These are phyloP conservation scores for Tricholoma hemisulphureum DNA, from an alignment of 768 basidiomycete genomes.

Conservation along the genomic window DNA sequence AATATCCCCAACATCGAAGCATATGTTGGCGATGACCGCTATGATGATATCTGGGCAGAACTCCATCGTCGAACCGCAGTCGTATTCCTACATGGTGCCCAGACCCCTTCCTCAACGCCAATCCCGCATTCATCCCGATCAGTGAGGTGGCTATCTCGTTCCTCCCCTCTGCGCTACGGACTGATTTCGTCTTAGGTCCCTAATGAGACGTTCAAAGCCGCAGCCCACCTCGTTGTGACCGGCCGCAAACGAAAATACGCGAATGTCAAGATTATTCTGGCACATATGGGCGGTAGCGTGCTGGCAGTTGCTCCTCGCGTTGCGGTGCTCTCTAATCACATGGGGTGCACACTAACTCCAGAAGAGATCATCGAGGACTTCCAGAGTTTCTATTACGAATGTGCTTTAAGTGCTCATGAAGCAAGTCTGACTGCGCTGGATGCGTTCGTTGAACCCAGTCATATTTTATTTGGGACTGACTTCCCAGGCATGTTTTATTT, in stretches of 20 bases:
- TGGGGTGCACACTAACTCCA: slow-evolving; percentile 64
- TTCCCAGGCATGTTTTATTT: slow-evolving; percentile 56
- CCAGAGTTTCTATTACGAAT: slow-evolving; percentile 71
- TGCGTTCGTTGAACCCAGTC: slow-evolving; percentile 47
- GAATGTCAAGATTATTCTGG: slow-evolving; percentile 62
- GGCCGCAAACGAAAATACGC: slow-evolving; percentile 63
- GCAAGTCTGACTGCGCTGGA: slow-evolving; percentile 51
- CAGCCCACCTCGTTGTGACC: slow-evolving; percentile 72
- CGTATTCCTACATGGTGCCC: slow-evolving; percentile 73
- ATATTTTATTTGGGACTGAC: slow-evolving; percentile 70
- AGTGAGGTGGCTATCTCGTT: slow-evolving; percentile 47
- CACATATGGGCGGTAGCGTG: slow-evolving; percentile 73
- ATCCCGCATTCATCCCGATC: slow-evolving; percentile 65
- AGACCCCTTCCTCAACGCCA: slow-evolving; percentile 62
- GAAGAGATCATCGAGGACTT: slow-evolving; percentile 72
- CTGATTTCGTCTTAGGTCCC: slow-evolving; percentile 51
- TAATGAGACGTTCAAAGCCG: slow-evolving; percentile 81
- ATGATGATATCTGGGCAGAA: slow-evolving; percentile 70
- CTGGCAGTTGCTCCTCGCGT: slow-evolving; percentile 67
- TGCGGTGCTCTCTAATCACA: slow-evolving; percentile 62
- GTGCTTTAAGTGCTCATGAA: slow-evolving; percentile 60
- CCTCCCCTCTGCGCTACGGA: slow-evolving; percentile 5
- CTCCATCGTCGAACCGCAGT: slow-evolving; percentile 56
- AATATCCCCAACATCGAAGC: slow-evolving; percentile 34
- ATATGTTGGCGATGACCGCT: slow-evolving; percentile 65